These are phyloP conservation scores for Mycothermus thermophilus DNA, from an alignment of 495 filamentous ascomycete species.

Conservation along the genomic window DNA sequence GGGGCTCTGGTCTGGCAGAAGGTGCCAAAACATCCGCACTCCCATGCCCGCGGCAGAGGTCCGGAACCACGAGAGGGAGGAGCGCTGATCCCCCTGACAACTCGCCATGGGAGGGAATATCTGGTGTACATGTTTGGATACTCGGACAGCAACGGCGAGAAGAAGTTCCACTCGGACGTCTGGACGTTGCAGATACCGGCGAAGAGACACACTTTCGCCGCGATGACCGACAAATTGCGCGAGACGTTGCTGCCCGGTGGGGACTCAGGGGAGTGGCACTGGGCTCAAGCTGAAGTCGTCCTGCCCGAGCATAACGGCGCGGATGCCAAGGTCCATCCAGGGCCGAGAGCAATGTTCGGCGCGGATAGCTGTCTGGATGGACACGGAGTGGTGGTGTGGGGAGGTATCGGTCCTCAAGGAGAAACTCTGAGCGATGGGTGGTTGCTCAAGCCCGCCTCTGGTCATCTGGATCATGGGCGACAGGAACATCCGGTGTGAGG, in stretches of 20 bases:
- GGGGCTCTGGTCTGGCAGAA: slow-evolving; percentile 27
- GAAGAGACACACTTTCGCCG: slow-evolving; percentile 28
- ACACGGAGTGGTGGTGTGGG: slow-evolving; percentile 36
- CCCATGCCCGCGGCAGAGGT: slow-evolving; percentile 33
- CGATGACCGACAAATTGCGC: slow-evolving; percentile 38
- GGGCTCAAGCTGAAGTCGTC: slow-evolving; percentile 36
- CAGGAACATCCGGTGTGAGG: too few relatives aligned
- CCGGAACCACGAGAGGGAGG: slow-evolving; percentile 31
- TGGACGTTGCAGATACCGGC: slow-evolving; percentile 41
- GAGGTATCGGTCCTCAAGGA: slow-evolving; percentile 35
- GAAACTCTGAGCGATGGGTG: slow-evolving; percentile 39
- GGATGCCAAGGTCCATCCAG: slow-evolving; percentile 38
- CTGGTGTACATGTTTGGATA: slow-evolving; percentile 39
- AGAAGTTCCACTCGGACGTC: slow-evolving; percentile 26
- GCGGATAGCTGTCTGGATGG: slow-evolving; percentile 29
- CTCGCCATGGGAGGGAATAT: slow-evolving; percentile 37
- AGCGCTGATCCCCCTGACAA: slow-evolving; percentile 33
- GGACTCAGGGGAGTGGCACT: slow-evolving; percentile 27
- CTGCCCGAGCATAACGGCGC: slow-evolving; percentile 24
- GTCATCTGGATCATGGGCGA: slow-evolving; percentile 16
- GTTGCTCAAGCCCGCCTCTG: slow-evolving; percentile 30
- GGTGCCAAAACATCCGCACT: slow-evolving; percentile 32
- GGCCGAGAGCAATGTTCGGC: slow-evolving; percentile 35
- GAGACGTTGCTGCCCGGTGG: slow-evolving; percentile 21
- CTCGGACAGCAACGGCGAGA: slow-evolving; percentile 1